Evolutionary conservation across 805 yeast genomes (phyloP), one percentile per base, ranked within the genome.

Genomic region (Grigorovia yakushimaensis): DNA sequence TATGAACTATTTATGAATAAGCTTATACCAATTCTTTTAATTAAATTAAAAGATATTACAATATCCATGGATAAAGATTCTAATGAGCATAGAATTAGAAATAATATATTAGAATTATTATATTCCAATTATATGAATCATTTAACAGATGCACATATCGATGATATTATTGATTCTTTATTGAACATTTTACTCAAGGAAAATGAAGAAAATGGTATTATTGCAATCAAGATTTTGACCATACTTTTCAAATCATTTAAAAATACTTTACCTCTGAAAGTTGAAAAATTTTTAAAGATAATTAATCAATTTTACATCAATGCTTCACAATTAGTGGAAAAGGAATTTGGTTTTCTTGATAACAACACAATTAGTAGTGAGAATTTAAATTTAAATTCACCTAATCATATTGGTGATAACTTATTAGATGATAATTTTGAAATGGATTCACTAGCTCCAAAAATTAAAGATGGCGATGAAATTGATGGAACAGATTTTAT

Each of bases 171-270:
- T 56, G 81, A 77, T 35, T 68, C 46, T 7, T 67, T 91, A 46
- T 78, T 81, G 56, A 64, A 70, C 20, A 68, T 84, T 13, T 70
- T 91, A 49, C 78, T 76, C 18, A 72, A 69, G 15, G 99, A 94
- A 59, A 93, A 93, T 62, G 99, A 94, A 64, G 97, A 89, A 51
- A 93, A 93, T 62, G 98, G 98, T 44, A 87, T 88, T 1, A 72
- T 88, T 45, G 84, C 95, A 63, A 80, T 93, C 84, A 88, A 87
- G 61, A 82, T 88, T 47, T 73, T 89, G 44, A 87, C 97, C 17
- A 77, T 84, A 27, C 68, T 91, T 43, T 96, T 89, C 68, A 84
- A 93, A 62, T 78, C 89, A 1, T 91, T 84, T 69, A 91, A 87
- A 67, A 60, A 73, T 13, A 69, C 72, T 21, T 68, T 89, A 45